phyloP scores from a whole-genome alignment of 768 basidiomycete genomes.

The Tylopilus sp. region DNA sequence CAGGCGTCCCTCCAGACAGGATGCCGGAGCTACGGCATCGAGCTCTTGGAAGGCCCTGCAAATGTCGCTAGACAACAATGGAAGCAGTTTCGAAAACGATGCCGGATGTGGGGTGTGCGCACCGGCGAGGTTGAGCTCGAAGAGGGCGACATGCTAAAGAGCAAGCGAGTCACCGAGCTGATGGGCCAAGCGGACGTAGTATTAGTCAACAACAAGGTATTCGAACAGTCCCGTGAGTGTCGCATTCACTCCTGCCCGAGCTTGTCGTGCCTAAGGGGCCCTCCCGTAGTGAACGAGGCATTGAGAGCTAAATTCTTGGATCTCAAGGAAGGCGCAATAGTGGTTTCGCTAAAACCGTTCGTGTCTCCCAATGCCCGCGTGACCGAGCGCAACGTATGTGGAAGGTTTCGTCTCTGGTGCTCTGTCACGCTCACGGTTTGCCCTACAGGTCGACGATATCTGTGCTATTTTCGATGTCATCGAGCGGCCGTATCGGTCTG shows the following conservation, averaged over 20 bases:
- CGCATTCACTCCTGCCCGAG: background rate
- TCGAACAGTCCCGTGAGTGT: slow-evolving; percentile 64
- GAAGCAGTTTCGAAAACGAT: slow-evolving; percentile 69
- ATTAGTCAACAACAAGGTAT: slow-evolving; percentile 86
- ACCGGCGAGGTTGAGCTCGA: slow-evolving; percentile 75
- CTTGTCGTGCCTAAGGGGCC: background rate
- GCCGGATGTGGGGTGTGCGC: slow-evolving; percentile 87
- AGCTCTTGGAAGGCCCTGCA: slow-evolving; percentile 76
- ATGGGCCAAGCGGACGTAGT: slow-evolving; percentile 86
- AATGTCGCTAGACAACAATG: slow-evolving; percentile 75
- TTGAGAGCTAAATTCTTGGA: slow-evolving; percentile 90
- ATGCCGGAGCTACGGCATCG: slow-evolving; percentile 74
- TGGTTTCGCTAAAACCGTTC: slow-evolving; percentile 86
- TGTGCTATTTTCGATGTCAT: slow-evolving; percentile 78
- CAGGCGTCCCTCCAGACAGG: slow-evolving; percentile 82
- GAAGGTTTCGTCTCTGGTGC: background rate
- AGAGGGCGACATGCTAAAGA: slow-evolving; percentile 82
- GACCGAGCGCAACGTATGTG: slow-evolving; percentile 76
- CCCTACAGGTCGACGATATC: slow-evolving; percentile 65
- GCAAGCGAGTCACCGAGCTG: slow-evolving; percentile 61
- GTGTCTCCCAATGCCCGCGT: slow-evolving; percentile 73
- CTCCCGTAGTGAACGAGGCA: slow-evolving; percentile 72
- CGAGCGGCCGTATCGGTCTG: slow-evolving; percentile 63
- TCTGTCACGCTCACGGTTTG: background rate
- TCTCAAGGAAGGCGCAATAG: slow-evolving; percentile 86